phyloP scores from a whole-genome alignment of 176 grass and related monocot species.

The Oryza glaberrima region DNA sequence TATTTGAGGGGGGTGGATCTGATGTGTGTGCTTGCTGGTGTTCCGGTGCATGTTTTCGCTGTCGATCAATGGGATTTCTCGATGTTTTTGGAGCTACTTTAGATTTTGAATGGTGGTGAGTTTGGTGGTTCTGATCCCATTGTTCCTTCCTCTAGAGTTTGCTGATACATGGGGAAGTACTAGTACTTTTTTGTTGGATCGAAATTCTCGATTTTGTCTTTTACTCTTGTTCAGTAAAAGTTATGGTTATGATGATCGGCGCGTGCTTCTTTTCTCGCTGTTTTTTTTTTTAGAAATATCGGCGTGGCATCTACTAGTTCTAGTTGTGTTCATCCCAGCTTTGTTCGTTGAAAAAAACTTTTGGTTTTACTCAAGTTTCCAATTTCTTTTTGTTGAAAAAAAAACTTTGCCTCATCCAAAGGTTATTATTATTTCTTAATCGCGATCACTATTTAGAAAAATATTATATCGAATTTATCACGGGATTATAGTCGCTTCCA shows the following conservation, averaged over 20 bases:
- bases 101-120: not conserved
- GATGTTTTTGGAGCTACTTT: not conserved
- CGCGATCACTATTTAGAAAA: not conserved
- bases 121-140: conserved; percentile 1
- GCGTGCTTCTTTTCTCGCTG: not conserved
- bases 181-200: not conserved
- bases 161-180: not conserved
- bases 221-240: not conserved
- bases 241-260: conserved; percentile 3
- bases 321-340: not conserved
- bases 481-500: not conserved
- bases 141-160: not conserved
- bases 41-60: conserved; percentile 23
- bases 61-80: conserved; percentile 12
- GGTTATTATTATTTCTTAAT: not conserved
- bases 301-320: not conserved
- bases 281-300: not conserved
- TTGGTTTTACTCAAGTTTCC: not conserved
- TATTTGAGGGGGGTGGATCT: conserved; percentile 18
- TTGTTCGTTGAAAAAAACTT: not conserved
- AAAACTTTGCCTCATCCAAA: not conserved
- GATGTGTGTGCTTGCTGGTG: not conserved
- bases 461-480: not conserved
- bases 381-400: not conserved
- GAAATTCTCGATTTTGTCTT: conserved; percentile 18